Conservation (phyloP, 169 alveolate species). For the Fabrea salina region DNA sequence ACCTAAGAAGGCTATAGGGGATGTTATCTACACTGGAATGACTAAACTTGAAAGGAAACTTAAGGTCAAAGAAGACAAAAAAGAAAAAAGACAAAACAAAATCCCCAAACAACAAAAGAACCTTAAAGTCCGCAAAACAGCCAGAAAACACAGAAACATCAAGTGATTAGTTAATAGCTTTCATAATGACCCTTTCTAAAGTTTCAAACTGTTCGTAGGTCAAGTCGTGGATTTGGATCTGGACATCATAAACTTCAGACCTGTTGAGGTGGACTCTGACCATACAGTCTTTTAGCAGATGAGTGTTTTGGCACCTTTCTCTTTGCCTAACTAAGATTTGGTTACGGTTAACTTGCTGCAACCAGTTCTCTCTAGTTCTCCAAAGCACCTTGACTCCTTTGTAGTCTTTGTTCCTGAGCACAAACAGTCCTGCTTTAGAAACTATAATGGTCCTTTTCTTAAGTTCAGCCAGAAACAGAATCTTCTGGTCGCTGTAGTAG, state of each 20-base stretch:
- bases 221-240: no score
- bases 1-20: constrained; percentile 56
- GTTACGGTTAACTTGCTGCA: no score
- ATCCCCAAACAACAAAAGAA: constrained; percentile 76
- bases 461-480: background rate
- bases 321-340: no score
- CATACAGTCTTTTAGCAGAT: no score
- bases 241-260: no score
- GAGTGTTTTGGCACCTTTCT: no score
- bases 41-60: constrained; percentile 75
- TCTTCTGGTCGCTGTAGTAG: background rate
- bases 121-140: constrained; percentile 40
- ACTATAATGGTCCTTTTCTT: background rate
- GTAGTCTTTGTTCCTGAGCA: background rate
- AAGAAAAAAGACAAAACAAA: constrained; percentile 81
- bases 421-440: background rate
- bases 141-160: background rate
- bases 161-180: no score
- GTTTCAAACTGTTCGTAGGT: no score
- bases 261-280: no score
- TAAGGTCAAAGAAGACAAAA: constrained; percentile 81
- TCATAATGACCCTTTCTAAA: no score
- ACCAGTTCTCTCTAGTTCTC: no score
- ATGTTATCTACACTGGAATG: constrained; percentile 64
- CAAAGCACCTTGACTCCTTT: background rate